Base-by-base conservation (phyloP, 2,329 filamentous ascomycete species). In the Capronia americana region DNA sequence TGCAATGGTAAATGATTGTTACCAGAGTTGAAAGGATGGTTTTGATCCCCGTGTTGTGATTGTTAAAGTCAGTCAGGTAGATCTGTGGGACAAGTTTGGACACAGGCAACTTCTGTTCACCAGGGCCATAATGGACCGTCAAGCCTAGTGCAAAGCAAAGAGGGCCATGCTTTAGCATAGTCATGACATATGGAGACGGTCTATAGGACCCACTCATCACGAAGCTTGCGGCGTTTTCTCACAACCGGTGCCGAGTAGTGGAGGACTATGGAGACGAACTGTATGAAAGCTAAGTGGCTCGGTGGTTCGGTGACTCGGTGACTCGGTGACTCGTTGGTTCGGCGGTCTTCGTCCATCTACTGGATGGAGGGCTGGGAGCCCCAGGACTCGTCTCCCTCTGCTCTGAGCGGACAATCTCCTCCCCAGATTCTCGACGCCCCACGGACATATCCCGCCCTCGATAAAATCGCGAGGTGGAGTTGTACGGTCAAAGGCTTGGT, bases 181-280 rank as follows among this genome's bases (percentile, higher is more conserved):
- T n/a, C 51, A 11, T 55, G 24, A n/a, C 24, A 32, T 55, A 28
- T n/a, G 51, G 17, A 23, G 44, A 48, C 44, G 17, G 44, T n/a
- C 17, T n/a, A 48, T 55, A 55, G 51, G 32, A 14, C 28, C 17
- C 51, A 55, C 51, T 28, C 23, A n/a, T 32, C 11, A 55, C 26
- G 51, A 55, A 55, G 24, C 51, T 14, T 55, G 24, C 51, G 51
- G 51, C 51, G 51, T 55, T 55, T 28, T 55, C 51, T 55, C 17
- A n/a, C 28, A 32, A 32, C 30, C 30, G 1, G 30, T 32, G 30
- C 30, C 30, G 30, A 32, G 30, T 32, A 32, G 30, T 32, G 8
- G 30, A 32, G 30, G 17, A 30, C 51, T 55, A 28, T 55, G 51
- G 26, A 30, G 17, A 20, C 23, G 28, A 55, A 28, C 51, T n/a